phyloP scores from a whole-genome alignment of 1,284 basidiomycete species.

The Puccinia polysora region DNA sequence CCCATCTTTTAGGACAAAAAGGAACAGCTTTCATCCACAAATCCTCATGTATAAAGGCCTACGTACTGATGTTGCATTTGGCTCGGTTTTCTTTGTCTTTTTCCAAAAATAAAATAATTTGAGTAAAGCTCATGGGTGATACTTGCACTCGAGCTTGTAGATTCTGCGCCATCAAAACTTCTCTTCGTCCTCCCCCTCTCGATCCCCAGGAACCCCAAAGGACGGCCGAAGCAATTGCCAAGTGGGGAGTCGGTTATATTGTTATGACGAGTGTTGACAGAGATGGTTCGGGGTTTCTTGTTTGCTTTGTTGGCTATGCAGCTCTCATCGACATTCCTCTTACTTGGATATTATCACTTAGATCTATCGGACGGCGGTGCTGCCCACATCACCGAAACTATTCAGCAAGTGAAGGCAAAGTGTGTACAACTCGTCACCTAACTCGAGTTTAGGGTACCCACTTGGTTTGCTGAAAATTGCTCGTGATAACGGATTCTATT shows the following conservation, averaged over 20 bases:
- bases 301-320: background rate
- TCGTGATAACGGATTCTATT: background rate
- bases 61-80: too few relatives aligned
- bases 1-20: background rate
- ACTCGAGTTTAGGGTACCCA: too few relatives aligned
- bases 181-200: constrained; percentile 75
- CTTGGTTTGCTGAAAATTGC: background rate
- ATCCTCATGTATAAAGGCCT: background rate
- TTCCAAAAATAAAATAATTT: background rate
- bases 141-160: constrained; percentile 96
- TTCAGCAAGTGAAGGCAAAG: constrained; percentile 93
- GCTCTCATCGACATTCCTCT: background rate
- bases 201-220: constrained; percentile 97
- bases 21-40: background rate
- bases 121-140: constrained; percentile 87
- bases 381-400: constrained; percentile 89
- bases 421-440: constrained; percentile 52
- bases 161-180: constrained; percentile 97
- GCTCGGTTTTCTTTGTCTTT: too few relatives aligned
- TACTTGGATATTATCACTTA: constrained; percentile 51
- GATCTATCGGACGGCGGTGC: constrained; percentile 89
- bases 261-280: constrained; percentile 95
- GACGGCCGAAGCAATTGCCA: constrained; percentile 93
- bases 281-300: constrained; percentile 65
- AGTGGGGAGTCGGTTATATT: constrained; percentile 98